These are phyloP conservation scores for Coniochaeta sp. DNA, from an alignment of 2,329 filamentous ascomycete genomes.

Conservation along the genomic window DNA sequence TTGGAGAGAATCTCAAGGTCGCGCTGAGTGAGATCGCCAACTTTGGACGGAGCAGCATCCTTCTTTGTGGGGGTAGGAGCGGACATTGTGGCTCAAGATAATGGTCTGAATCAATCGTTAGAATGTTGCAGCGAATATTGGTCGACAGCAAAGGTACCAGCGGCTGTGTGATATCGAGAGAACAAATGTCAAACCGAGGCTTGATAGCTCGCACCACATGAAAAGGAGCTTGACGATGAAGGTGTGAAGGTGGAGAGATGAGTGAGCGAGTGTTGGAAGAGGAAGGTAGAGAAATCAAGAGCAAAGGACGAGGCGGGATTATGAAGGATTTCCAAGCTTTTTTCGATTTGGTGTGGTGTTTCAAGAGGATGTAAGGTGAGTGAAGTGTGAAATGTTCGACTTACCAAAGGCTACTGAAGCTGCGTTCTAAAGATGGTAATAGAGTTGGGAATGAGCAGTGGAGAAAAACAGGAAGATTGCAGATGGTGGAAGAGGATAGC, in stretches of 20 bases:
- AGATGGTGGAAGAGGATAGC: too few species aligned
- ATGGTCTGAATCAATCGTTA: neutral
- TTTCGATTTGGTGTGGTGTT: neutral
- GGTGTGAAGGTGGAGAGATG: neutral
- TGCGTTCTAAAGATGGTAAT: neutral
- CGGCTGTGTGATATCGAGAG: neutral
- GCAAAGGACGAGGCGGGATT: neutral
- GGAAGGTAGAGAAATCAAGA: neutral
- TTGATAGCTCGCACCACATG: too few species aligned
- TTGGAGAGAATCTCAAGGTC: conserved; percentile 15
- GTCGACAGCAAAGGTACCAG: neutral
- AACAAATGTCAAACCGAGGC: neutral
- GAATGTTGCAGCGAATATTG: neutral
- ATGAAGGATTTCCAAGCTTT: neutral
- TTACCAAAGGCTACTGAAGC: neutral
- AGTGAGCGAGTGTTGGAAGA: neutral
- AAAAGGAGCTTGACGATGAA: too few species aligned
- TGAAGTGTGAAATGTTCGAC: neutral
- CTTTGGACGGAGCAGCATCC: neutral
- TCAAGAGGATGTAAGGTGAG: neutral
- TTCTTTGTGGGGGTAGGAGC: neutral
- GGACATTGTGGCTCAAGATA: neutral
- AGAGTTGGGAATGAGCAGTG: neutral
- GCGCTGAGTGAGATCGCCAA: conserved; percentile 11
- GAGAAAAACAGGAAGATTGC: too few species aligned